Evolutionary conservation across 2,329 filamentous ascomycete species (phyloP), one percentile per base, ranked within the genome.

Genomic region (Ceratocystis albifundus): DNA sequence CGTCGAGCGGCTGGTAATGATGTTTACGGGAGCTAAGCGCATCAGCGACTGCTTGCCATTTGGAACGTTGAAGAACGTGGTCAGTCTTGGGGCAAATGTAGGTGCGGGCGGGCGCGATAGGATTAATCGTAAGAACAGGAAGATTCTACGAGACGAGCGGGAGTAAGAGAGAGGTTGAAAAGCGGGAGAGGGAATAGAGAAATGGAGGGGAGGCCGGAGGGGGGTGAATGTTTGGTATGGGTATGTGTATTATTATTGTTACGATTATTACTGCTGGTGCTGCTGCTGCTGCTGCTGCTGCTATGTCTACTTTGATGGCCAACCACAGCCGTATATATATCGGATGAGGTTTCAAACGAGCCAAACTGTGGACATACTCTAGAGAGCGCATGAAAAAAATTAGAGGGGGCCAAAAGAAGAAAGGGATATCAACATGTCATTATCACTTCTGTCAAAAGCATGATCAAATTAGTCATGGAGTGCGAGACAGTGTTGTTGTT

Each of bases 31-130:
- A 0, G 81, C 85, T 45, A 84, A 84, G 73, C 83, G 88, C 71
- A 96, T 99, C 72, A 84, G 84, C 48, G 92, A 97, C 75, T 90
- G 93, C 20, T 77, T 97, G 72, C 85, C 87, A 44, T 99, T 99
- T 78, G 94, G 94, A 0, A 96, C 84, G 66, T 75, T 99, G 77
- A 84, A 86, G 73, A 85, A 87, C 69, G 83, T 88, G 3, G 80
- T 85, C 12, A 80, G 79, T 2, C 71, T 84, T 64, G 36, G 62
- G 22, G 62, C 67, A 50, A 53, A 62, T 66, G 68, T 66, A 64
- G 69, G 68, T 70, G 66, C 67, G 28, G 66, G 65, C 66, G 66
- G 66, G 67, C 64, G 66, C 48, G 64, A 67, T 32, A 61, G 64
- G 45, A 67, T 67, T 41, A 63, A 57, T 20, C 65, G 65, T 46